Conservation (phyloP, 805 yeast species). For the Yarrowia deformans region DNA sequence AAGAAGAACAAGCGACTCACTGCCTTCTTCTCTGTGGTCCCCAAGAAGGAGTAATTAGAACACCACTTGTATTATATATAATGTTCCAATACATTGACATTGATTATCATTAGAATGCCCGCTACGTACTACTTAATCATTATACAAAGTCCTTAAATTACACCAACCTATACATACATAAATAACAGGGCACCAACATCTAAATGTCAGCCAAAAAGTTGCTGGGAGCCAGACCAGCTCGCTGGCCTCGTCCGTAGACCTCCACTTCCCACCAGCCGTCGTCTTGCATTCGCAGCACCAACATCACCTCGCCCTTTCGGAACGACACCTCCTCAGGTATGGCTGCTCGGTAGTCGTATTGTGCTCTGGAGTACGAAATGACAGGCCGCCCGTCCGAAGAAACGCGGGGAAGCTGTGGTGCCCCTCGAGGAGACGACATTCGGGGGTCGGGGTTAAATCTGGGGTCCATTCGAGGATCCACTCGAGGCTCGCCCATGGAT, state of each 20-base stretch:
- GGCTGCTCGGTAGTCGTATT: slow-evolving; percentile 64
- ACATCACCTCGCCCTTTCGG: slow-evolving; percentile 62
- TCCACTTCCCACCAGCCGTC: slow-evolving; percentile 83
- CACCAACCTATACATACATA: slow-evolving; percentile 37
- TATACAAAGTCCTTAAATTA: slow-evolving; percentile 27
- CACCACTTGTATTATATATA: not conserved
- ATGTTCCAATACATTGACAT: not conserved
- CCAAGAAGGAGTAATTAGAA: slow-evolving; percentile 10
- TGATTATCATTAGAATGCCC: not conserved
- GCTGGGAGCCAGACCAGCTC: slow-evolving; percentile 68
- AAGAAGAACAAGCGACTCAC: slow-evolving; percentile 29
- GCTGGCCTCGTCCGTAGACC: slow-evolving; percentile 52
- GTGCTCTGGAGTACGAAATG: slow-evolving; percentile 60
- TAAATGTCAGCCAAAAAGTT: slow-evolving; percentile 53
- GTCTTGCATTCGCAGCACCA: slow-evolving; percentile 64
- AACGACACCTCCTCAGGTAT: slow-evolving; percentile 68
- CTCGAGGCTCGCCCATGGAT: slow-evolving; percentile 42
- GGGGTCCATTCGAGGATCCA: slow-evolving; percentile 40
- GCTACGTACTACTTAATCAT: not conserved
- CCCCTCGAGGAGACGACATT: slow-evolving; percentile 40
- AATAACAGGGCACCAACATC: slow-evolving; percentile 3
- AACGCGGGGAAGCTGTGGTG: slow-evolving; percentile 53
- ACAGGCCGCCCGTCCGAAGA: slow-evolving; percentile 64
- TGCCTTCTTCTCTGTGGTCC: slow-evolving; percentile 34
- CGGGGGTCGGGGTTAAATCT: slow-evolving; percentile 39